Evolutionary conservation across 2,329 filamentous ascomycete species (phyloP), one percentile per base, ranked within the genome.

Genomic region (Diaporthe sp.): DNA sequence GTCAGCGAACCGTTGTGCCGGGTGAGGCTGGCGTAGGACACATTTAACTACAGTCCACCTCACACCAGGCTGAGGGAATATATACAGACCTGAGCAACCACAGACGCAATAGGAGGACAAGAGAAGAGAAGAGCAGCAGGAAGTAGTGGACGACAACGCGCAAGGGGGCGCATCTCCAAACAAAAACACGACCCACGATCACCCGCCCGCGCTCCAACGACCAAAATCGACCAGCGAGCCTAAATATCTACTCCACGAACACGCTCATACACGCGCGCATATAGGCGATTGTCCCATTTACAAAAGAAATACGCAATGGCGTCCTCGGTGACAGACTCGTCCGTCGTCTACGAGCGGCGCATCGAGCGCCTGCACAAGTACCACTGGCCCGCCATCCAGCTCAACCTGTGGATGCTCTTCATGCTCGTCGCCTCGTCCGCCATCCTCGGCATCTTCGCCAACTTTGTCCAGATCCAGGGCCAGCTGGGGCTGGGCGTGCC

Each of bases 391-490:
- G 89, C 90, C n/a, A 82, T 90, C 72, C 89, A 92, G 82, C 86
- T 93, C 74, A 92, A 92, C 80, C 83, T 93, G 68, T 93, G 92
- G 90, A 90, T 93, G 80, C 84, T 93, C 67, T 84, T 92, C 77
- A 92, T 93, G 88, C 84, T 93, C 15, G 85, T 91, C 5, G 87
- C 90, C 1, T 88, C 89, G 7, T 85, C 87, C 71, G 88, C 87
- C 71, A 89, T 92, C 76, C 85, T 93, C 54, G 92, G 91, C 70
- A 87, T 93, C 28, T 91, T 92, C 77, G 84, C 87, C 19, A 87
- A 85, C 28, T 92, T 93, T 76, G 86, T 92, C 74, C 84, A 88
- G 76, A 87, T 89, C 45, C 92, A 93, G 80, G 80, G 87, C 54
- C 87, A 89, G 74, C 82, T 93, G 15, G 77, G 83, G 2, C 83